Evolutionary conservation across 352 stramenopile genomes (phyloP), one percentile per base, ranked within the genome.

Genomic region (Phytophthora aleatoria): DNA sequence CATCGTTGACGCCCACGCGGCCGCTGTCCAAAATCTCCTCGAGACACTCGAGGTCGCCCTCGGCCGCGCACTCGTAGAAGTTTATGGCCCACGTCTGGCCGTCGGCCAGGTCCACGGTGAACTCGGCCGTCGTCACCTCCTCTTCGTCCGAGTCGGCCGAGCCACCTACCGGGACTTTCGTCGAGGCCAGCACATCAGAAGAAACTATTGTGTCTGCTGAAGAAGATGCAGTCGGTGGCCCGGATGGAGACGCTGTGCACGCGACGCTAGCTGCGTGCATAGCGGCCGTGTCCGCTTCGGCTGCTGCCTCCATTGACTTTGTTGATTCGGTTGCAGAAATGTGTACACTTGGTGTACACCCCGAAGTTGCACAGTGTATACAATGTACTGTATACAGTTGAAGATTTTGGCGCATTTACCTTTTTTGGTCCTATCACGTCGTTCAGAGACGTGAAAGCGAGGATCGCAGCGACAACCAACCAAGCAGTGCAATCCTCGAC

Each of bases 21-120:
- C 74, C 67, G 27, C 79, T 77, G 41, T 93, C 84, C 50, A 90
- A 56, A 47, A 92, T 83, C 43, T 80, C 70, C 35, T 81, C 71
- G 0, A 94, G 70, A 49, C 73, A 86, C 56, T 77, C 62, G 12
- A 92, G 43, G 55, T 92, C 83, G 31, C 83, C 82, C 53, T 94
- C 82, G 47, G 85, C 81, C 24, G 81, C 79, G 59, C 79, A 88
- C 49, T 89, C 81, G 60, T 86, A 86, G 47, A 90, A 89, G 62
- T 85, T 85, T 31, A 87, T 87, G 61, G 78, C 73, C 73, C 76
- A 90, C 63, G 77, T 82, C 44, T 82, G 74, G 45, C 66, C 56
- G 67, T 85, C 75, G 7, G 73, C 59, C 50, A 92, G 51, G 59
- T 90, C 76, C 5, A 92, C 64, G 38, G 87, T 76, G 58, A 91